phyloP scores from a whole-genome alignment of 2,329 filamentous ascomycete genomes.

The Xylariales sp. region DNA sequence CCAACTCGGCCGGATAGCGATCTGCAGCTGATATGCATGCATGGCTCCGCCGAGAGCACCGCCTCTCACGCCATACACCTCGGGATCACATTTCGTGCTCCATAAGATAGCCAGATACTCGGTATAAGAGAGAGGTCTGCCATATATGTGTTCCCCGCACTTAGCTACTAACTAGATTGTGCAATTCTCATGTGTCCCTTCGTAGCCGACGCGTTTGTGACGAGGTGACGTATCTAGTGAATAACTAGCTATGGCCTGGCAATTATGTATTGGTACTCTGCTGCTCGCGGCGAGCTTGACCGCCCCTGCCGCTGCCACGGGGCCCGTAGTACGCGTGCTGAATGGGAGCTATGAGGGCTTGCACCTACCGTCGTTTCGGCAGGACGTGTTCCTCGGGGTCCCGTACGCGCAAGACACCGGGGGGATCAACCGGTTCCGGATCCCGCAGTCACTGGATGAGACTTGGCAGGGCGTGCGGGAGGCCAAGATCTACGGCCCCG shows the following conservation, averaged over 20 bases:
- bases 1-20: constrained; percentile 18
- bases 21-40: constrained; percentile 21
- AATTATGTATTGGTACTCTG: neutral
- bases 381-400: constrained; percentile 57
- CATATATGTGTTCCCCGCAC: constrained; percentile 21
- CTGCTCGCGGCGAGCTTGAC: neutral
- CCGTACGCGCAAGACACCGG: constrained; percentile 55
- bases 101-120: neutral
- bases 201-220: neutral
- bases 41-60: constrained; percentile 17
- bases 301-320: neutral
- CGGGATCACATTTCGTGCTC: constrained; percentile 14
- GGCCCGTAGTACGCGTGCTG: constrained; percentile 41
- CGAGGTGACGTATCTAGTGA: neutral
- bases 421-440: constrained; percentile 52
- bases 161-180: neutral
- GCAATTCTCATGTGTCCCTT: neutral
- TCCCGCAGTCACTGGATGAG: constrained; percentile 52
- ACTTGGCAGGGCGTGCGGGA: constrained; percentile 54
- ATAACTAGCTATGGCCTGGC: constrained; percentile 5
- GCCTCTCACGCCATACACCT: constrained; percentile 13
- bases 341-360: constrained; percentile 55
- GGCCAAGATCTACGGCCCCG: constrained; percentile 59
- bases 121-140: neutral
- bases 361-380: constrained; percentile 51